Evolutionary conservation across 1,284 basidiomycete genomes (phyloP).

Genomic region (Polyporus tsugae): DNA sequence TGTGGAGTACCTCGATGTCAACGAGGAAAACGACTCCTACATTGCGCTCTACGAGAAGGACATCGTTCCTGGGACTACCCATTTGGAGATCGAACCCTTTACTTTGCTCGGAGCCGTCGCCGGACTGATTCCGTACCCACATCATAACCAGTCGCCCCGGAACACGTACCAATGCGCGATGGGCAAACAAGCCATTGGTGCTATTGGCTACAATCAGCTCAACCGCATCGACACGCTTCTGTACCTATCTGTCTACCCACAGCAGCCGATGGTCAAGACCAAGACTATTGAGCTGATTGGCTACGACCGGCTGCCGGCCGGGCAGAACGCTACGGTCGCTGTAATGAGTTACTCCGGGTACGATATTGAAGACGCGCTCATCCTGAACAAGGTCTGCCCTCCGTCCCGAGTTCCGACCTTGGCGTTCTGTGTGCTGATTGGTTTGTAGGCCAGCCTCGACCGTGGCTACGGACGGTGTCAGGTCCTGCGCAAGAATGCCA

Average conservation of each 20-base stretch:
- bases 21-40: constrained; percentile 98
- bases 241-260: constrained; percentile 98
- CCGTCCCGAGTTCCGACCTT: constrained; percentile 7
- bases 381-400: constrained; percentile 84
- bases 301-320: constrained; percentile 96
- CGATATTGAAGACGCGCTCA: constrained; percentile 99
- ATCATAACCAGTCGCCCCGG: constrained; percentile 99
- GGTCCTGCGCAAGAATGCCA: constrained; percentile 95
- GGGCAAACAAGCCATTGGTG: constrained; percentile 99
- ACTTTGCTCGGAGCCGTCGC: constrained; percentile 98
- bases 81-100: constrained; percentile 99
- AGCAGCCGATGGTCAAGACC: constrained; percentile 99
- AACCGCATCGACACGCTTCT: constrained; percentile 99
- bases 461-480: constrained; percentile 98
- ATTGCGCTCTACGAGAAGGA: constrained; percentile 96
- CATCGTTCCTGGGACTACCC: constrained; percentile 86
- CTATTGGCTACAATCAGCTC: constrained; percentile 98
- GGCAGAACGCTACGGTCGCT: constrained; percentile 98
- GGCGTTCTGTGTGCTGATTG: constrained; percentile 16
- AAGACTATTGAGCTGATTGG: constrained; percentile 98
- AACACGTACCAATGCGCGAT: constrained; percentile 99
- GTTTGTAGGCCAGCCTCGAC: constrained; percentile 85
- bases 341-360: constrained; percentile 99
- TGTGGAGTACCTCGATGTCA: constrained; percentile 99
- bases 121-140: constrained; percentile 98